Evolutionary conservation across 305 asterid genomes (phyloP).

Genomic region (Withania somnifera): DNA sequence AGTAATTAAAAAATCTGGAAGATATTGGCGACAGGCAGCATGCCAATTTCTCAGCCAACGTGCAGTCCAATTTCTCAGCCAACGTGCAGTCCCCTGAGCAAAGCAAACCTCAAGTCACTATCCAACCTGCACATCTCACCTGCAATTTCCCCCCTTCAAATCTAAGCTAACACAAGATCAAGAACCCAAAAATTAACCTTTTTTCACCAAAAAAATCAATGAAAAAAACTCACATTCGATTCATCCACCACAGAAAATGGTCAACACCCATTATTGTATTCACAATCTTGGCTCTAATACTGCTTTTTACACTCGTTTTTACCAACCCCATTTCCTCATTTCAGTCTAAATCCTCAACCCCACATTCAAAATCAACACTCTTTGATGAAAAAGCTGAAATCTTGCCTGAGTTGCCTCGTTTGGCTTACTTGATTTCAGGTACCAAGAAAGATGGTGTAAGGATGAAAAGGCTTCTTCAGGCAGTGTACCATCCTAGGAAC

Average conservation of each 20-base stretch:
- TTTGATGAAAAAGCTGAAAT: slow-evolving; percentile 3
- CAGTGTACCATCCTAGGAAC: slow-evolving; percentile 77
- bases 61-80: background rate
- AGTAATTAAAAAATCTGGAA: background rate
- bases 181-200: background rate
- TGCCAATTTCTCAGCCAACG: background rate
- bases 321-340: slow-evolving; percentile 21
- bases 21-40: background rate
- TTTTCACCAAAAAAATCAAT: background rate
- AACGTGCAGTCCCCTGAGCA: background rate
- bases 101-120: background rate
- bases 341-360: slow-evolving; percentile 11
- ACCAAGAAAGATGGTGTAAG: slow-evolving; percentile 44
- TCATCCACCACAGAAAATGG: slow-evolving; percentile 27
- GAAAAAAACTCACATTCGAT: slow-evolving; percentile 44
- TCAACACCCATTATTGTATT: slow-evolving; percentile 32
- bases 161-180: background rate
- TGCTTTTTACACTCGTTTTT: slow-evolving; percentile 21
- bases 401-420: slow-evolving; percentile 54
- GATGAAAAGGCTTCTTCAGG: slow-evolving; percentile 61
- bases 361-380: slow-evolving; percentile 10
- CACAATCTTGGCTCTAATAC: slow-evolving; percentile 25
- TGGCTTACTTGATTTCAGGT: slow-evolving; percentile 71
- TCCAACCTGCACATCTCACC: background rate
- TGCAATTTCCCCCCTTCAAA: background rate